Percentiles rank a stretch among this genome's conserved stretches.
Conservation (phyloP, 495 filamentous ascomycete genomes). For the Staphylotrichum longicolle region DNA sequence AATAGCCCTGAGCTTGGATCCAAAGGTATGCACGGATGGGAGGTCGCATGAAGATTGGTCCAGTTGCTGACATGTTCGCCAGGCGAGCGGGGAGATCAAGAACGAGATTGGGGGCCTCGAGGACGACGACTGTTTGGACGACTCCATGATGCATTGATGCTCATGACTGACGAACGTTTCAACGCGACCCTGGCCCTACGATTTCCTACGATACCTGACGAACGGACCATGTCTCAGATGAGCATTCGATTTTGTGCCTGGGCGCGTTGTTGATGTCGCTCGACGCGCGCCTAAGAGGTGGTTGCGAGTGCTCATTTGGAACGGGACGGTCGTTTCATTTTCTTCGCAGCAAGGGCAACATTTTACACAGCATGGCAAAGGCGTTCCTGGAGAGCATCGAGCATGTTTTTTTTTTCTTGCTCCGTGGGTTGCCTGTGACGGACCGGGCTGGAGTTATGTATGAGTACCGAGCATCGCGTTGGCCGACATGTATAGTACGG, state of each 20-base stretch:
- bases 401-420: conserved; percentile 9
- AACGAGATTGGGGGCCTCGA: conserved; percentile 87
- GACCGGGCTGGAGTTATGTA: conserved; percentile 23
- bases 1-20: conserved; percentile 90
- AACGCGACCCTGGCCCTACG: conserved; percentile 11
- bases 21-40: conserved; percentile 63
- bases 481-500: conserved; percentile 27
- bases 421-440: conserved; percentile 1
- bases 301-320: conserved; percentile 3
- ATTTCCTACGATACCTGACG: conserved; percentile 3
- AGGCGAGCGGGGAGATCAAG: conserved; percentile 91
- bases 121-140: conserved; percentile 77
- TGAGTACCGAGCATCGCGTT: conserved; percentile 35
- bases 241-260: background rate
- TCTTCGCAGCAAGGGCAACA: conserved; percentile 18
- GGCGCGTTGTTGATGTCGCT: background rate
- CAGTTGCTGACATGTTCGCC: conserved; percentile 28
- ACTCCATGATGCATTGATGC: conserved; percentile 52
- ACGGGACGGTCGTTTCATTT: conserved; percentile 9
- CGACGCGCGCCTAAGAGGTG: background rate
- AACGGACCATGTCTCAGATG: background rate
- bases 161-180: conserved; percentile 31
- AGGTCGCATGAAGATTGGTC: background rate
- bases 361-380: conserved; percentile 33
- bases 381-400: conserved; percentile 29